phyloP scores from a whole-genome alignment of 148 eudicot species.

The Rhododendron mucronatum region DNA sequence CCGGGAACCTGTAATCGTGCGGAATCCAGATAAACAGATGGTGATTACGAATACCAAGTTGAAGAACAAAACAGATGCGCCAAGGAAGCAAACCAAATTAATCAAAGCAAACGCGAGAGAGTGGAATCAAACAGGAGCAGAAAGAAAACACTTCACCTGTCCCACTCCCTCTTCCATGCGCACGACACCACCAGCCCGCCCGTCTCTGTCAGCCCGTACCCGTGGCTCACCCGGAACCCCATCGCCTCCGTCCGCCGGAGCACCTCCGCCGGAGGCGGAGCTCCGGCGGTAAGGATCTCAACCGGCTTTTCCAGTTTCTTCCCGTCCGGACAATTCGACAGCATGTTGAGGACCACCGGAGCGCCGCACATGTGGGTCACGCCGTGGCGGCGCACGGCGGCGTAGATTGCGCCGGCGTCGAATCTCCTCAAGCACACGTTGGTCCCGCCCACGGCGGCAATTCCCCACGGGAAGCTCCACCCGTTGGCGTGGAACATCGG shows the following conservation, averaged over 20 bases:
- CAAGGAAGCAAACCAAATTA: background rate
- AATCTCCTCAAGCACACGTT: slow-evolving; percentile 46
- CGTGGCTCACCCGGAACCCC: slow-evolving; percentile 41
- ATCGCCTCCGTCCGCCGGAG: slow-evolving; percentile 30
- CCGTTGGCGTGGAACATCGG: slow-evolving; percentile 72
- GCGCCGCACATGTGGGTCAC: slow-evolving; percentile 83
- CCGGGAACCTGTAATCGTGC: slow-evolving; percentile 10
- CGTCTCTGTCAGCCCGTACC: slow-evolving; percentile 41
- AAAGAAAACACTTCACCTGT: background rate
- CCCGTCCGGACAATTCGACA: slow-evolving; percentile 19
- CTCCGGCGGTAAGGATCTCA: slow-evolving; percentile 37
- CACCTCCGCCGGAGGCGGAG: slow-evolving; percentile 43
- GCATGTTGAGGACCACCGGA: slow-evolving; percentile 63
- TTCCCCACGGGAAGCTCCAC: slow-evolving; percentile 61
- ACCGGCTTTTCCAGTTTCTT: slow-evolving; percentile 18
- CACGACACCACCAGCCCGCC: slow-evolving; percentile 36
- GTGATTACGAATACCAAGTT: too few relatives aligned
- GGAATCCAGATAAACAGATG: background rate
- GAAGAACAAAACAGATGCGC: background rate
- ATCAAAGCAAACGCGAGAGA: background rate
- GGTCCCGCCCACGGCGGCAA: slow-evolving; percentile 56
- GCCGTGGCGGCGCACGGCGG: slow-evolving; percentile 23
- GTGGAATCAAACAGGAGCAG: background rate
- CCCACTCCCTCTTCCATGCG: slow-evolving; percentile 41
- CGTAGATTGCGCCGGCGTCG: slow-evolving; percentile 35